phyloP scores from a whole-genome alignment of 2,329 filamentous ascomycete species.

The Aureobasidium sp. region DNA sequence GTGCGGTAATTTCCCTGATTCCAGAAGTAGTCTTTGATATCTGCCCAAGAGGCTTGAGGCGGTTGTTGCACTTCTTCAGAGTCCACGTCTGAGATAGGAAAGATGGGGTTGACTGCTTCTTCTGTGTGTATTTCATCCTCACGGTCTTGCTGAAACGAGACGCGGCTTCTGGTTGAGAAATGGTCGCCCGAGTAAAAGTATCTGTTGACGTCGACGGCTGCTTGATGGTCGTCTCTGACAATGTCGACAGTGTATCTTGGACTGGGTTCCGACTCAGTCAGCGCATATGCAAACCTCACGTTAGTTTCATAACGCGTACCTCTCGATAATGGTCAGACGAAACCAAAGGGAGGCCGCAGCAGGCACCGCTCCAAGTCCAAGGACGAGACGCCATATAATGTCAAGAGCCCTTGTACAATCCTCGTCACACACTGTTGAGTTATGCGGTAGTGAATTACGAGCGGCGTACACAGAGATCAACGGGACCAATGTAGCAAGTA shows the following conservation, averaged over 20 bases:
- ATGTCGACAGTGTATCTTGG: constrained; percentile 36
- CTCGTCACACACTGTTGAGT: background rate
- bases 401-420: constrained; percentile 22
- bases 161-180: constrained; percentile 23
- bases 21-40: constrained; percentile 16
- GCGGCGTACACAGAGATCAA: background rate
- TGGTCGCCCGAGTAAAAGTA: constrained; percentile 21
- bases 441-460: background rate
- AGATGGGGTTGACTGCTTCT: background rate
- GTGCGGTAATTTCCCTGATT: constrained; percentile 21
- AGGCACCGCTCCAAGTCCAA: constrained; percentile 34
- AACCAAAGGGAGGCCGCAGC: constrained; percentile 33
- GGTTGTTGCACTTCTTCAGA: background rate
- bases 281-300: background rate
- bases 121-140: background rate
- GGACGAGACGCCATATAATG: constrained; percentile 33
- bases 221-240: constrained; percentile 27
- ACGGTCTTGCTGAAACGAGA: constrained; percentile 10
- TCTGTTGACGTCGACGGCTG: constrained; percentile 19
- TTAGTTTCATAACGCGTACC: background rate
- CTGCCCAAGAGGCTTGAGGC: background rate
- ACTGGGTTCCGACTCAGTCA: background rate
- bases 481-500: constrained; percentile 17
- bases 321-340: constrained; percentile 36
- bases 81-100: background rate